Evolutionary conservation across 1,284 basidiomycete species (phyloP), one percentile per base, ranked within the genome.

Genomic region (Ceratobasidium sp.): DNA sequence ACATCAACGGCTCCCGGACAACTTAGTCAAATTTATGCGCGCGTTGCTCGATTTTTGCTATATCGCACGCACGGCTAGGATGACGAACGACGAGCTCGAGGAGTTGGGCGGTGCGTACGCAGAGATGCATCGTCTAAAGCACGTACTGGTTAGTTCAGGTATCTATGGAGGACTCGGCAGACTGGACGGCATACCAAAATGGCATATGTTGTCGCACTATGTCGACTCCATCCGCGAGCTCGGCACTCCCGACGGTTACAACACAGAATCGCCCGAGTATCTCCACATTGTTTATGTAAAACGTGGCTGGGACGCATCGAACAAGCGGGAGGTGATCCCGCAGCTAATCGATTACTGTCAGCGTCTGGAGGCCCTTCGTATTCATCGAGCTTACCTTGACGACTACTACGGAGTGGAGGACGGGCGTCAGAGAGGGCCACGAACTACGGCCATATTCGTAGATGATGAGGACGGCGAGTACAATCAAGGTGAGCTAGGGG

Each of bases 251-350:
- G 49, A 67, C 35, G 50, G 55, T 23, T 73, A 72, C 35, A 30
- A 46, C 41, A 73, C 66, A 8, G 64, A 73, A 55, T n/a, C 52
- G 3, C 46, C 72, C 4, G 72, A 73, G 52, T 49, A 46, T 28
- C 49, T 73, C 3, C 71, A 73, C 49, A 69, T 70, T 14, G 52
- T 32, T 16, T 28, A 55, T 18, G 52, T 32, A 13, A 55, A 55
- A 28, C 21, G 21, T 28, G 23, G 23, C 7, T 55, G 52, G 52
- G 23, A 16, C 5, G 30, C 21, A 18, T 55, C 26, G 16, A 32
- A 32, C 30, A 32, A 32, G 30, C 52, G 52, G 7, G 52, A 55
- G 52, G 30, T 16, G 5, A 28, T 28, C n/a, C 30, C 16, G 16
- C 23, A 32, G 14, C 23, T 28, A 11, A 55, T 55, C 4, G 30